Conservation (phyloP, 805 yeast genomes). For the Candida gorgasii region DNA sequence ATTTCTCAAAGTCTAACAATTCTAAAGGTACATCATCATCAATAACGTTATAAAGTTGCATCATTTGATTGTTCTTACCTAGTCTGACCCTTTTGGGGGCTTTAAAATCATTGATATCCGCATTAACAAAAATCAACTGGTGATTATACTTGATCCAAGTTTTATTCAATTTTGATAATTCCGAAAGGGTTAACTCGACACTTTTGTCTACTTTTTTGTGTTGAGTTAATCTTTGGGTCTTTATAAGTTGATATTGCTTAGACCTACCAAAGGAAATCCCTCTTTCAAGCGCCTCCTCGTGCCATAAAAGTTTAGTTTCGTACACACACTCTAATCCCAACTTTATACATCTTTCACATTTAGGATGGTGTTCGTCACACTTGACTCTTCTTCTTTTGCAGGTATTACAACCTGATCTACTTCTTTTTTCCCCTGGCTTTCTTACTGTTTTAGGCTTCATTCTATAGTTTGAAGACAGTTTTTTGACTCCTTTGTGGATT, state of each 20-base stretch:
- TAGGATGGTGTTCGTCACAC: conserved; percentile 30
- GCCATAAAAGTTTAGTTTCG: conserved; percentile 28
- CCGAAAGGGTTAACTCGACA: conserved; percentile 13
- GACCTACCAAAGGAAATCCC: conserved; percentile 42
- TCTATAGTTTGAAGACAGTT: too few species aligned
- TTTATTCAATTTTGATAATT: conserved; percentile 9
- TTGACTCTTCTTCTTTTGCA: conserved; percentile 19
- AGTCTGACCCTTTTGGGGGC: not conserved
- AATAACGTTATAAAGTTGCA: conserved; percentile 5
- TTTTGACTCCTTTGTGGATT: too few species aligned
- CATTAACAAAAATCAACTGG: conserved; percentile 20
- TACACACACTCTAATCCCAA: conserved; percentile 21
- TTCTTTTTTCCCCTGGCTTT: conserved; percentile 23
- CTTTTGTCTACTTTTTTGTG: conserved; percentile 7
- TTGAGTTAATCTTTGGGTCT: conserved; percentile 7
- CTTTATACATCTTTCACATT: conserved; percentile 29
- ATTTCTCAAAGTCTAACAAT: not conserved
- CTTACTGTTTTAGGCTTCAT: too few species aligned
- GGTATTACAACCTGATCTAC: conserved; percentile 20
- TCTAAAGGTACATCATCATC: not conserved
- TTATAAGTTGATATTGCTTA: conserved; percentile 14
- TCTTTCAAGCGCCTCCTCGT: conserved; percentile 34
- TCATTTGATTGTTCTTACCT: not conserved
- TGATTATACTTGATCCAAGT: conserved; percentile 12
- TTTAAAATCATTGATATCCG: conserved; percentile 19